Conservation (phyloP, 2,329 filamentous ascomycete species). For the Dactylellina cionopaga region DNA sequence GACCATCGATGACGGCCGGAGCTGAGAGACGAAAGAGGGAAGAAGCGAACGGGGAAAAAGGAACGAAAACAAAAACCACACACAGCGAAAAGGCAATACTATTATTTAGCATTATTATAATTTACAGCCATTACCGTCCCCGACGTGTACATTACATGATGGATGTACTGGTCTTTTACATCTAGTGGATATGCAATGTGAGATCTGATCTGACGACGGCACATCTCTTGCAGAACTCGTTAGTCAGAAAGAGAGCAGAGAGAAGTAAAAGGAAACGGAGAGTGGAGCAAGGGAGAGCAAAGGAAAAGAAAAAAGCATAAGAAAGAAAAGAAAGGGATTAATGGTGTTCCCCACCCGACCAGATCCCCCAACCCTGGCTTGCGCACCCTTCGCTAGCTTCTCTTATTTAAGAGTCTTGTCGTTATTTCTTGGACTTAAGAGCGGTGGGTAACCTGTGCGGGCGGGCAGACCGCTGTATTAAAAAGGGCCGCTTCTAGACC, state of each 20-base stretch:
- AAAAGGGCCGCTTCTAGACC: conserved; percentile 53
- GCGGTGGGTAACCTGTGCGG: conserved; percentile 18
- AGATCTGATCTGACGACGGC: conserved; percentile 23
- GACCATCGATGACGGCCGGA: conserved; percentile 20
- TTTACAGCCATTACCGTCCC: no score
- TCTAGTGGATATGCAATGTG: background rate
- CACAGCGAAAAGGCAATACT: no score
- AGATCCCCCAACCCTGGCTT: conserved; percentile 18
- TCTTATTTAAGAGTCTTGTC: background rate
- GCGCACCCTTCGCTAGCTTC: conserved; percentile 17
- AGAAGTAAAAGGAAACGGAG: background rate
- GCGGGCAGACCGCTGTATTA: conserved; percentile 36
- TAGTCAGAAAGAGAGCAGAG: background rate
- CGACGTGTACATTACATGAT: no score
- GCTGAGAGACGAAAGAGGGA: conserved; percentile 40
- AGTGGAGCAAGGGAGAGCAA: no score
- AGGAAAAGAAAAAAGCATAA: conserved; percentile 1
- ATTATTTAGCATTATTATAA: no score
- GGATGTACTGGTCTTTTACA: background rate
- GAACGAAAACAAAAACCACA: conserved; percentile 1
- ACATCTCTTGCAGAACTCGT: conserved; percentile 12
- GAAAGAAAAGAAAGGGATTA: background rate
- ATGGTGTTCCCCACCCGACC: conserved; percentile 44
- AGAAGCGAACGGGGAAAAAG: background rate
- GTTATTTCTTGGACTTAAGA: conserved; percentile 12